Base-by-base conservation (phyloP, 805 yeast species). In the Metschnikowia rubicola region DNA sequence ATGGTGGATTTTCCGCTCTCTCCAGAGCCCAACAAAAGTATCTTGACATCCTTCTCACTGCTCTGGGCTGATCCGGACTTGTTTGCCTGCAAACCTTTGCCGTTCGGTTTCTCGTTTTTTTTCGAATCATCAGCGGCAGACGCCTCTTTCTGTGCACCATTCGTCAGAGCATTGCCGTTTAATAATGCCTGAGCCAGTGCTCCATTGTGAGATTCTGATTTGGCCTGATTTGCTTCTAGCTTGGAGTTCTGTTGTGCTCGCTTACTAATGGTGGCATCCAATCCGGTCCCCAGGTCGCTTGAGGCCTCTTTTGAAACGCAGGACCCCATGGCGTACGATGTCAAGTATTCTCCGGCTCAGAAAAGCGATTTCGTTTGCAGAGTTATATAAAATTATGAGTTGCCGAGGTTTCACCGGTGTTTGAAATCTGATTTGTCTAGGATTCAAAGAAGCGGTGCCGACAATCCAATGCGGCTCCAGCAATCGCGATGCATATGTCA, bases 21-120 rank as follows among this genome's bases (percentile, higher is more conserved):
- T 12, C 98, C 99, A 0, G 97, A 86, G 5, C 99, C 94, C 41
- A 86, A 67, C 31, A 91, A 71, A 33, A 91, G 71, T 39, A 91
- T 83, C 63, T 90, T 90, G 44, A 83, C 81, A 48, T 81, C 87
- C 51, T 75, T 62, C 26, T 55, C 62, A 29, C 46, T 51, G 3
- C 53, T 49, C 31, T 45, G 47, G n/a, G 39, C 43, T 17, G 44
- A 42, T 17, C 46, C 45, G 44, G 41, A 37, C 36, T 40, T 32
- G 50, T 42, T 46, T 41, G 50, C 50, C 43, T 28, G 45, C 50
- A 41, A 40, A 38, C 50, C 43, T 30, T 42, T 42, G 29, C 46
- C 42, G 44, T 35, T 32, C 7, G 39, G 26, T 12, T 31, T 38
- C 30, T 34, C 43, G 28, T 39, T 44, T 29, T 32, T 41, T 37